phyloP scores from a whole-genome alignment of 202 grass and related monocot genomes.

The Saccharum hybrid region DNA sequence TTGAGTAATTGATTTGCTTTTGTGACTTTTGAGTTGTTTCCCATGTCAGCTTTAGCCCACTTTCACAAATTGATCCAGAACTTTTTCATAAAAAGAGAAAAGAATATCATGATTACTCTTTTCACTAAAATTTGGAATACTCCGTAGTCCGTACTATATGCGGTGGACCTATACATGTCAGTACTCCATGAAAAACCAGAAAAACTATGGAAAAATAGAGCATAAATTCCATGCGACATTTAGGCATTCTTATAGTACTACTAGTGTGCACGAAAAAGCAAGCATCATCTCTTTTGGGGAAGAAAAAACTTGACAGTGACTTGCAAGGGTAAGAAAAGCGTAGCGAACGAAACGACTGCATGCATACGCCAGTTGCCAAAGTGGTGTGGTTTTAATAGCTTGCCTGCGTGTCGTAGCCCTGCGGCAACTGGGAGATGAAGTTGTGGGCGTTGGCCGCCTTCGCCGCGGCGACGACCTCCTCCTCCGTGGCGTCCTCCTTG shows the following conservation, averaged over 20 bases:
- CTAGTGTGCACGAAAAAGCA: background rate
- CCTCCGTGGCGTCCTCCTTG: constrained; percentile 86
- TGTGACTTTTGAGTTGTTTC: constrained; percentile 19
- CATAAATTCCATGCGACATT: background rate
- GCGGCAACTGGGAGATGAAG: constrained; percentile 95
- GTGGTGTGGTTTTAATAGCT: background rate
- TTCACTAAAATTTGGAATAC: constrained; percentile 5
- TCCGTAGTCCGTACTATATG: background rate
- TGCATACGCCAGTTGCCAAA: background rate
- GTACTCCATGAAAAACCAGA: background rate
- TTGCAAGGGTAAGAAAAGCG: constrained; percentile 25
- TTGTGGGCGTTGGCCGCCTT: constrained; percentile 94
- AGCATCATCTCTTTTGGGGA: background rate
- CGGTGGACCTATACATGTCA: background rate
- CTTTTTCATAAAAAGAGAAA: background rate
- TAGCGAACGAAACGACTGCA: background rate
- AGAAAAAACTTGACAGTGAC: constrained; percentile 22
- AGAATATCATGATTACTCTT: constrained; percentile 6
- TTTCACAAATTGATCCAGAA: background rate
- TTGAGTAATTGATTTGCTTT: background rate
- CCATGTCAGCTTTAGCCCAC: background rate
- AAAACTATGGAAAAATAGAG: background rate
- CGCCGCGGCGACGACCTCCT: constrained; percentile 67
- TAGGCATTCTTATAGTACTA: background rate
- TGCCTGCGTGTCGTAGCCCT: constrained; percentile 92